Evolutionary conservation across 257 asterid species (phyloP).

Genomic region (Solanum corneliomulleri): DNA sequence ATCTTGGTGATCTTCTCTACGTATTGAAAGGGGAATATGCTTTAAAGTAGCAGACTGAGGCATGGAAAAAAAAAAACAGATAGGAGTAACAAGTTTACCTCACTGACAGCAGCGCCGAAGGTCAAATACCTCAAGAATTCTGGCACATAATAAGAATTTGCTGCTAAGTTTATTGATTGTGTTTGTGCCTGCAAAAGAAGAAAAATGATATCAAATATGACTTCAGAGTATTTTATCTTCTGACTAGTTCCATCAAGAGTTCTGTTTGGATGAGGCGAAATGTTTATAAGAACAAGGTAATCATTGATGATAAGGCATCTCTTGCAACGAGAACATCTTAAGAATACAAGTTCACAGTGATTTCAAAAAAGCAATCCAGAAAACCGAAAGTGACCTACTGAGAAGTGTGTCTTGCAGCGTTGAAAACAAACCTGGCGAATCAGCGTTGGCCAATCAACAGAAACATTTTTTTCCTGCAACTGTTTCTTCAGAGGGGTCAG

Average conservation of each 20-base stretch:
- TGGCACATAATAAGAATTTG: slow-evolving; percentile 45
- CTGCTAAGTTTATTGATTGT: slow-evolving; percentile 35
- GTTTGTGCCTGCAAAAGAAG: slow-evolving; percentile 39
- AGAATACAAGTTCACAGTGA: background rate
- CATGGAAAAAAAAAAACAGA: background rate
- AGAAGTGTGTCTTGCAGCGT: background rate
- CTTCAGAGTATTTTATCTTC: background rate
- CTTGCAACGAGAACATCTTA: background rate
- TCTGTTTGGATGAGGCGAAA: background rate
- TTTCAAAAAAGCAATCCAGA: background rate
- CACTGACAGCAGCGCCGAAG: slow-evolving; percentile 67
- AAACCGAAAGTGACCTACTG: background rate
- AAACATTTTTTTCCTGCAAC: slow-evolving; percentile 35
- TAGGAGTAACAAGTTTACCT: slow-evolving; percentile 26
- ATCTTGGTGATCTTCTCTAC: too few species aligned
- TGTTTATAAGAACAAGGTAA: background rate
- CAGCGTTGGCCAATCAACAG: slow-evolving; percentile 47
- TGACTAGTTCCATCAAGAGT: background rate
- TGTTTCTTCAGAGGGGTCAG: slow-evolving; percentile 30
- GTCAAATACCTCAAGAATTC: slow-evolving; percentile 31
- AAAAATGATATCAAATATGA: background rate
- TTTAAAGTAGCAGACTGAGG: background rate
- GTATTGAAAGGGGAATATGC: background rate
- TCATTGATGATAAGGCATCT: background rate
- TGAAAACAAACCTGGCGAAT: slow-evolving; percentile 36